These are phyloP conservation scores for Aspergillus biplanus DNA, from an alignment of 495 filamentous ascomycete species.

Conservation along the genomic window DNA sequence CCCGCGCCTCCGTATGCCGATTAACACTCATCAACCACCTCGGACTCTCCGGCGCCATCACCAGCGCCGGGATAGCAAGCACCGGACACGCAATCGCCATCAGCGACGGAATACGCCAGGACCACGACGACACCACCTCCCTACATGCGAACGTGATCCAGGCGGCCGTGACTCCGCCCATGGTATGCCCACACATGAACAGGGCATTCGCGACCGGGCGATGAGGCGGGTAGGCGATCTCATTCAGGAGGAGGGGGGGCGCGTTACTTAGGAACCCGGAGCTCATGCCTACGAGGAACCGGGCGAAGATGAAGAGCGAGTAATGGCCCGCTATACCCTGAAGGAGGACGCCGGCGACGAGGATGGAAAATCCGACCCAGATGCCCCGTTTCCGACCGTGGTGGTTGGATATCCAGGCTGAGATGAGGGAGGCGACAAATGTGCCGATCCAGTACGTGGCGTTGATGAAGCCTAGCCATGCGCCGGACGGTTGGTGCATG, in stretches of 20 bases:
- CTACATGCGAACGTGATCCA: slow-evolving; percentile 33
- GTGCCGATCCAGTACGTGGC: slow-evolving; percentile 24
- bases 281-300: slow-evolving; percentile 61
- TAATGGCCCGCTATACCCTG: slow-evolving; percentile 53
- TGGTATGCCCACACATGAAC: slow-evolving; percentile 68
- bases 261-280: slow-evolving; percentile 59
- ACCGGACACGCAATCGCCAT: slow-evolving; percentile 55
- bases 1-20: slow-evolving; percentile 40
- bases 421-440: not conserved
- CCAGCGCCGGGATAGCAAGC: slow-evolving; percentile 42
- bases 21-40: slow-evolving; percentile 45
- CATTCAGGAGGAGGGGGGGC: slow-evolving; percentile 63
- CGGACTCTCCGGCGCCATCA: slow-evolving; percentile 48
- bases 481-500: slow-evolving; percentile 24
- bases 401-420: slow-evolving; percentile 6
- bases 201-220: slow-evolving; percentile 61
- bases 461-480: slow-evolving; percentile 30
- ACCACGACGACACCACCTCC: slow-evolving; percentile 43
- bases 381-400: slow-evolving; percentile 42
- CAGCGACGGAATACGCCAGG: slow-evolving; percentile 53
- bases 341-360: slow-evolving; percentile 60
- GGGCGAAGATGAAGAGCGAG: slow-evolving; percentile 61
- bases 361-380: slow-evolving; percentile 59
- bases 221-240: slow-evolving; percentile 66
- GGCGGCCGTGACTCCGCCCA: slow-evolving; percentile 53